Base-by-base conservation (phyloP, 1,139 yeast species). In the Yamadazyma conglobata region DNA sequence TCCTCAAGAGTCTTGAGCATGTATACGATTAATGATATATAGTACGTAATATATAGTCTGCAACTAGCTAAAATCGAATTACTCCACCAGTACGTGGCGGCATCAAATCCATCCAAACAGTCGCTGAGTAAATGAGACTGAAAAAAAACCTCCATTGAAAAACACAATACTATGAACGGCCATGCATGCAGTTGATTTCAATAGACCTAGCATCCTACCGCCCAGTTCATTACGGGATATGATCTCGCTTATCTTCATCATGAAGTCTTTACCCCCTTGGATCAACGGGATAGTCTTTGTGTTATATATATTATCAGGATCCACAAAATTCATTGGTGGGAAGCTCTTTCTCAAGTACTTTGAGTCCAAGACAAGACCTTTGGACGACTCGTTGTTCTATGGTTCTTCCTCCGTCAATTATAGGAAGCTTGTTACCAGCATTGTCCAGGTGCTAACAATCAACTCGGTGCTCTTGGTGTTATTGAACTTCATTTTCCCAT, bases 221-320 rank as follows among this genome's bases (percentile, higher is more conserved):
- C 51, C 59, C 10, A 50, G 66, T 1, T 52, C 72, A 0, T 45
- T 67, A 30, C 48, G 69, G 36, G 78, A 72, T 40, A 60, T 71
- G 6, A 49, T 69, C 19, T 67, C 77, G 5, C 46, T 70, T 25
- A 56, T 66, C 6, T 58, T 67, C 40, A 47, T 71, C 6, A 49
- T 70, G 6, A 50, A 66, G 28, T 52, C 63, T 13, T 46, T 70
- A 17, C 77, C 77, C 4, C 60, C 58, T 28, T 55, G 64, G 48
- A 31, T 67, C 9, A 66, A 73, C 19, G 50, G 65, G 25, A 35
- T 60, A 9, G 48, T 68, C 5, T 50, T 73, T 30, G 31, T 59
- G 0, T 30, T 60, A 3, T 73, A 70, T 37, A 58, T 69, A 9
- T 46, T 66, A 13, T 53, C 69, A 29, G 73, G 73, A 3, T 57